Evolutionary conservation across 371 early-diverging fungal genomes (phyloP), one percentile per base, ranked within the genome.

Genomic region (Rhizopus arrhizus): DNA sequence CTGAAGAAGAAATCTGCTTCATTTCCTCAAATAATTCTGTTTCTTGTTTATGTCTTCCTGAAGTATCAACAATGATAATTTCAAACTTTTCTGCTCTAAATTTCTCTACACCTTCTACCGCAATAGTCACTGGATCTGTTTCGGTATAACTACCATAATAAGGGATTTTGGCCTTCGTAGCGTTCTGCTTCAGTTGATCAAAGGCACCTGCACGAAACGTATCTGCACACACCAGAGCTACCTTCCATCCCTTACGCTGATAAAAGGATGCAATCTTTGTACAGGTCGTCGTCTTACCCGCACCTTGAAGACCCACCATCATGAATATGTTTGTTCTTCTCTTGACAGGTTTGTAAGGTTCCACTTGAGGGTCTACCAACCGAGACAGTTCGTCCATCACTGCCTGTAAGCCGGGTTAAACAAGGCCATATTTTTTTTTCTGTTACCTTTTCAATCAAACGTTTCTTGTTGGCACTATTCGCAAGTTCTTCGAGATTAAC

Each of bases 191-290:
- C 62, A 99, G 85, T 82, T 99, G 99, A 82, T 99, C 99, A 77
- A 97, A 99, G 5, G 99, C 99, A 80, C 99, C 99, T 53, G 99
- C 99, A 77, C 99, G 93, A 78, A 99, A 99, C 5, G 99, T 99
- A 78, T 99, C 99, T 4, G 99, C 95, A 77, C 99, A 99, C 3
- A 99, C 98, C 49, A 99, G 77, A 11, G 95, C 95, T 0, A 91
- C 92, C 71, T 98, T 99, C 89, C 93, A 98, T 0, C 99, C 99
- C 79, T 98, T 97, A 59, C 96, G 89, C 74, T 95, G 94, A 72
- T 99, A 99, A 68, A 94, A 91, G 29, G 91, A 84, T 0, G 99
- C 99, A 59, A 99, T 86, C 82, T 99, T 99, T 43, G 99, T 99
- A 83, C 99, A 96, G 5, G 96, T 91, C 0, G 99, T 99, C 4